Conservation (phyloP, 2,329 filamentous ascomycete species). For the Calonectria pseudoturangicola region DNA sequence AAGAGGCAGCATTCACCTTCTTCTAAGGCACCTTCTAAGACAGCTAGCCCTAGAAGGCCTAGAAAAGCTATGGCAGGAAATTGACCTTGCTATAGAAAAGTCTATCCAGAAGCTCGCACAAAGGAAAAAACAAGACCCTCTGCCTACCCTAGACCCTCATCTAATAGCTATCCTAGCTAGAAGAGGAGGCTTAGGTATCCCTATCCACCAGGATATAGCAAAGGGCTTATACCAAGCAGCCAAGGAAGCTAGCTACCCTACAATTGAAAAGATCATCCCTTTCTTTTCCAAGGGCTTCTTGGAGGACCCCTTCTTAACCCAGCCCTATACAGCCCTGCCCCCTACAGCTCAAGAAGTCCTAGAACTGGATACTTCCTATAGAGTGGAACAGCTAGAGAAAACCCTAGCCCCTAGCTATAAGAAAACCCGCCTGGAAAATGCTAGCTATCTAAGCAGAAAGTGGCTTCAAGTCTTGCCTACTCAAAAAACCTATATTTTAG, state of each 20-base stretch:
- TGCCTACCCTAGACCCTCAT: background rate
- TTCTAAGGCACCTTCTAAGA: background rate
- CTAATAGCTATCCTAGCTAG: slow-evolving; percentile 3
- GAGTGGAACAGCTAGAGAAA: background rate
- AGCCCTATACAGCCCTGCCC: background rate
- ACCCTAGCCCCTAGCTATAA: background rate
- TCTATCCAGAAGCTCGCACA: background rate
- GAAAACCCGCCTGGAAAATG: background rate
- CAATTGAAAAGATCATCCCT: background rate
- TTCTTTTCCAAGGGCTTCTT: background rate
- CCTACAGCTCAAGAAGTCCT: background rate
- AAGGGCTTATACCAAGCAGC: background rate
- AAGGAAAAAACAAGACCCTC: background rate
- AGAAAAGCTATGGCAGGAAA: background rate
- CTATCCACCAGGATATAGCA: slow-evolving; percentile 1
- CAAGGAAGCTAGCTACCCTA: background rate
- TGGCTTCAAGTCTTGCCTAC: background rate
- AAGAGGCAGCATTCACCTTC: background rate
- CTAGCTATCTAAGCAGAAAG: slow-evolving; percentile 12
- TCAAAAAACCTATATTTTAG: background rate
- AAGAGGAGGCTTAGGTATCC: background rate
- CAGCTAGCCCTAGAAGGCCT: background rate
- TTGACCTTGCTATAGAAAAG: background rate
- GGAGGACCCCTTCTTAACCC: background rate
- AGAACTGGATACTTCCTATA: background rate